phyloP scores from a whole-genome alignment of 768 basidiomycete species.

The Epithele typhae region DNA sequence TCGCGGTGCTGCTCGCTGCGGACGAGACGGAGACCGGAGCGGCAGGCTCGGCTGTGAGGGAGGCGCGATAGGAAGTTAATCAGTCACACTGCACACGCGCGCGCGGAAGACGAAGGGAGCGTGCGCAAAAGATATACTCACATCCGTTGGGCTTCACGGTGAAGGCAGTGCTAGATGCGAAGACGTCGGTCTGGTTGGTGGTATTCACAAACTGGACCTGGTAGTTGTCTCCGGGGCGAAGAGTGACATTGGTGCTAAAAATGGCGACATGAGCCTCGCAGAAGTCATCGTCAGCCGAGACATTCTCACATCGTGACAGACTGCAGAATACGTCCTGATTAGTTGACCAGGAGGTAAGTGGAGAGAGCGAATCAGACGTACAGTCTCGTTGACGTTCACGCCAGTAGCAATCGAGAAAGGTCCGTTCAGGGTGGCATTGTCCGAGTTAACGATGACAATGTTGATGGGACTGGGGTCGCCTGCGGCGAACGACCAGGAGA shows the following conservation, averaged over 20 bases:
- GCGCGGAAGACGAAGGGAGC: not conserved
- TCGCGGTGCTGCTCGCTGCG: slow-evolving; percentile 15
- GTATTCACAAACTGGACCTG: slow-evolving; percentile 33
- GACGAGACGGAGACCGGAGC: slow-evolving; percentile 5
- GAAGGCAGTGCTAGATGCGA: slow-evolving; percentile 30
- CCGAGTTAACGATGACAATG: slow-evolving; percentile 29
- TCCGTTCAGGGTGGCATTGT: slow-evolving; percentile 32
- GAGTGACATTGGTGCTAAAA: slow-evolving; percentile 32
- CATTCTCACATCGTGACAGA: slow-evolving; percentile 14
- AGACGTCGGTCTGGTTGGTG: slow-evolving; percentile 27
- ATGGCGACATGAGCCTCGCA: not conserved
- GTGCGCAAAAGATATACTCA: slow-evolving; percentile 20
- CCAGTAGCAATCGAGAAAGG: slow-evolving; percentile 30
- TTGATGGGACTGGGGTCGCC: slow-evolving; percentile 32
- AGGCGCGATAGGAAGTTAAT: too few species aligned
- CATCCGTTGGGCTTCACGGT: slow-evolving; percentile 34
- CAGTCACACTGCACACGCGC: too few species aligned
- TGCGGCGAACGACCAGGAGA: slow-evolving; percentile 28
- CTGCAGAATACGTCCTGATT: not conserved
- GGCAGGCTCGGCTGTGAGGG: slow-evolving; percentile 16
- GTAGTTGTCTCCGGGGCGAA: slow-evolving; percentile 25
- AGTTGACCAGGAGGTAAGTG: too few species aligned
- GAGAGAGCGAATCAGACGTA: too few species aligned
- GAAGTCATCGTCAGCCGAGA: too few species aligned
- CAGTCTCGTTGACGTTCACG: slow-evolving; percentile 26